These are phyloP conservation scores for Amborella trichopoda DNA, from an alignment of 164 flowering plant genomes.

Conservation along the genomic window DNA sequence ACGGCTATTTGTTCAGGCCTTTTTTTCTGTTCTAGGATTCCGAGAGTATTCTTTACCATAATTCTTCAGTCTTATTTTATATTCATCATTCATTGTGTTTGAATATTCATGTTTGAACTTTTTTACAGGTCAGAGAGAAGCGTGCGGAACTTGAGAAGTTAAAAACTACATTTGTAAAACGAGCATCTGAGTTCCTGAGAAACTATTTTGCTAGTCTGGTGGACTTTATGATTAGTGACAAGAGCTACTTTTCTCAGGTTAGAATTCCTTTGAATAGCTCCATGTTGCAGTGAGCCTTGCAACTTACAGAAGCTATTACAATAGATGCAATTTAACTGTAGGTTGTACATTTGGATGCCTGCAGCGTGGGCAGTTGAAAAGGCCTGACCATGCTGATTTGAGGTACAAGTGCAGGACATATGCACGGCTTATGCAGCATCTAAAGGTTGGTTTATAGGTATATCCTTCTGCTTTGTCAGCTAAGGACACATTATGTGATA, in stretches of 20 bases:
- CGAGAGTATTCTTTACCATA: too few species aligned
- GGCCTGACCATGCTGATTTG: constrained; percentile 99
- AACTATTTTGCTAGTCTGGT: constrained; percentile 95
- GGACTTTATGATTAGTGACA: constrained; percentile 96
- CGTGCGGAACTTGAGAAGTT: constrained; percentile 84
- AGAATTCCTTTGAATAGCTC: constrained; percentile 6
- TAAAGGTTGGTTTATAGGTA: constrained; percentile 42
- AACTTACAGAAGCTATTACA: background rate
- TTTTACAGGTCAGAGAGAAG: constrained; percentile 77
- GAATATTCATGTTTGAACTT: background rate
- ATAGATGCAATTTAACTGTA: constrained; percentile 4
- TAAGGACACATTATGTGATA: background rate
- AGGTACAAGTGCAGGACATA: constrained; percentile 97
- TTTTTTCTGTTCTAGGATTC: too few species aligned
- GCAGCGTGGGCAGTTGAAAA: constrained; percentile 95
- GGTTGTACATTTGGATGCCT: constrained; percentile 6
- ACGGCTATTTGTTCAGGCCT: too few species aligned
- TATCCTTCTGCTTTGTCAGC: background rate
- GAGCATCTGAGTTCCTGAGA: constrained; percentile 93
- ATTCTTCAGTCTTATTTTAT: too few species aligned
- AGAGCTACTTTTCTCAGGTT: constrained; percentile 97
- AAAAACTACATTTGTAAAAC: constrained; percentile 66
- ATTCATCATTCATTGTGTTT: too few species aligned
- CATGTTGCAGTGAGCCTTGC: constrained; percentile 1
- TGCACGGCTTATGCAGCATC: constrained; percentile 95